Evolutionary conservation across 2,329 filamentous ascomycete species (phyloP), one percentile per base, ranked within the genome.

Genomic region (Coniella lustricola): DNA sequence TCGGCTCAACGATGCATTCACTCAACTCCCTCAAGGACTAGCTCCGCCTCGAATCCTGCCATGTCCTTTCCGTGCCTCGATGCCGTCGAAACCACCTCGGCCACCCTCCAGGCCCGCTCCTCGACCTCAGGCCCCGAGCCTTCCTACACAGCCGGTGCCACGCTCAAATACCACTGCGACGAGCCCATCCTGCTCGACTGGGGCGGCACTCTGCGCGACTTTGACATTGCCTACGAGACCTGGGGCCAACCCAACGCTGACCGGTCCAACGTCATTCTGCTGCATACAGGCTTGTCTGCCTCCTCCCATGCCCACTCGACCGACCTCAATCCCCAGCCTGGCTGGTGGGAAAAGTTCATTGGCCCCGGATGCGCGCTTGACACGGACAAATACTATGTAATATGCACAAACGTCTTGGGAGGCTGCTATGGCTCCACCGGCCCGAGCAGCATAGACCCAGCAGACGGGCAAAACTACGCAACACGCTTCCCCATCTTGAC

Each of bases 311-410:
- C 93, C 2, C 90, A 90, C 62, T 96, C 90, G 50, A 97, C 91
- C n/a, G 75, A 79, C 45, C 72, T 75, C 9, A 98, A 98, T 64
- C 79, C 87, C 0, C 86, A 90, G 64, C 85, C 90, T 0, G 93
- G 93, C 3, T 98, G 93, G 93, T 98, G 93, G 93, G 93, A 98
- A 68, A 91, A 86, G 66, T 98, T 98, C 64, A 97, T 98, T 60
- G 93, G 93, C 0, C 86, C 90, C 0, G 89, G 87, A 1, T 77
- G 77, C 17, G 86, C 89, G 10, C 70, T 98, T 9, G 89, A 98
- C 65, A 98, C 93, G 1, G 72, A 91, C 66, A 91, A 89, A 63
- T 95, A 94, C 72, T 88, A 90, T 62, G 72, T 98, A 52, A 88
- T 98, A 53, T 98, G 93, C 70, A 97, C 93, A 9, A 98, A 98